Percentiles rank a stretch among this genome's conserved stretches.
phyloP scores from a whole-genome alignment of 345 rosid genomes.

The Eucalyptus coolabah region DNA sequence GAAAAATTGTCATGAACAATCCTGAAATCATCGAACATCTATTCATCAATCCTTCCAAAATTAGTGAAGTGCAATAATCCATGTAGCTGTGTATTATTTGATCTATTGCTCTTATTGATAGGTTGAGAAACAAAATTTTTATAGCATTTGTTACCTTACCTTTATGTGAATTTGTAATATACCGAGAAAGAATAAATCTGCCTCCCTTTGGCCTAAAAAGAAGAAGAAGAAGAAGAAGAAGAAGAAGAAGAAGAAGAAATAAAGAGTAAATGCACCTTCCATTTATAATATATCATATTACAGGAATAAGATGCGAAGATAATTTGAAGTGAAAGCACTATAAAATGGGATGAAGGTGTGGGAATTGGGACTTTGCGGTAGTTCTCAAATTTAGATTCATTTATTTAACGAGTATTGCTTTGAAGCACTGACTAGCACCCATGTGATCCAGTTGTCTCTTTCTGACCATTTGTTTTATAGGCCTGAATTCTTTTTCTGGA shows the following conservation, averaged over 20 bases:
- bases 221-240: not conserved
- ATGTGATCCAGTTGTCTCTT: not conserved
- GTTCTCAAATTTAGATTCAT: not conserved
- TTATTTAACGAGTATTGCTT: not conserved
- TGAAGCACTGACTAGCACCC: not conserved
- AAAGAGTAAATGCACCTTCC: not conserved
- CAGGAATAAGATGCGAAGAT: not conserved
- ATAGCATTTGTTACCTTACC: not conserved
- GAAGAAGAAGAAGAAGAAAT: not conserved
- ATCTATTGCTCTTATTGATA: not conserved
- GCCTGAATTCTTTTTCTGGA: not conserved
- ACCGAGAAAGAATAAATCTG: not conserved
- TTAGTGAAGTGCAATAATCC: not conserved
- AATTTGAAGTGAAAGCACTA: not conserved
- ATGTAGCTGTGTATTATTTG: not conserved
- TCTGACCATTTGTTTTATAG: not conserved
- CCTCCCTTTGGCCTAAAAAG: not conserved
- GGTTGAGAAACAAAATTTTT: not conserved
- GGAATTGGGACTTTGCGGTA: not conserved
- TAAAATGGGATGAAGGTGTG: not conserved
- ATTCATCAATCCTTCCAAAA: not conserved
- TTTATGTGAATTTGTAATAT: not conserved
- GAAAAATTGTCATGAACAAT: not conserved
- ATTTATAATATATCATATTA: not conserved
- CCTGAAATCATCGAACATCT: not conserved